A percentile compares a stretch with the other conserved stretches of the same genome.
Conservation (phyloP, 495 filamentous ascomycete species). For the Penicillium chermesinum region DNA sequence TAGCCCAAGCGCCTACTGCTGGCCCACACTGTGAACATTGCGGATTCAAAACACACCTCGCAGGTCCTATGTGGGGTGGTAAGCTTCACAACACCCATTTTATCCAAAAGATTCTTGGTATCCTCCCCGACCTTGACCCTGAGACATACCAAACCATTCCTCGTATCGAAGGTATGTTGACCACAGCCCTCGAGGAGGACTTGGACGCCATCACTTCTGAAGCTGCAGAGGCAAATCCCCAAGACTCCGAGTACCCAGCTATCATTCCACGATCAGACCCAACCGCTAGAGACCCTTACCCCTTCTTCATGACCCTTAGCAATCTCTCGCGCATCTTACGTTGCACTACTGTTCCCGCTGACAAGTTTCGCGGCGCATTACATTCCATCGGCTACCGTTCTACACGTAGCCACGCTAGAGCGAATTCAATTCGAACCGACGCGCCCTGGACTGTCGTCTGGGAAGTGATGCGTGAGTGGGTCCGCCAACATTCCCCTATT, state of each 20-base stretch:
- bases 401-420: conserved; percentile 78
- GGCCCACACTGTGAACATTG: conserved; percentile 70
- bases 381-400: conserved; percentile 71
- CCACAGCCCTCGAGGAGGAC: conserved; percentile 75
- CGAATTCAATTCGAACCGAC: conserved; percentile 85
- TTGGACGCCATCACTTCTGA: conserved; percentile 16
- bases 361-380: conserved; percentile 73
- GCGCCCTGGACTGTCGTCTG: conserved; percentile 85
- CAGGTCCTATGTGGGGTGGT: conserved; percentile 92
- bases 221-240: conserved; percentile 1
- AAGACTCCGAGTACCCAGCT: conserved; percentile 21
- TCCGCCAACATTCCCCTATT: conserved; percentile 66
- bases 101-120: conserved; percentile 66
- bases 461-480: conserved; percentile 93
- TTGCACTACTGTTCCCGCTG: conserved; percentile 66
- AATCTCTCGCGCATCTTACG: conserved; percentile 67
- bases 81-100: conserved; percentile 80
- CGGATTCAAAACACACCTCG: conserved; percentile 76
- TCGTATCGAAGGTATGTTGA: conserved; percentile 87
- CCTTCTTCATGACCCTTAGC: conserved; percentile 82
- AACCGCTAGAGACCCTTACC: conserved; percentile 58
- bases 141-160: conserved; percentile 69
- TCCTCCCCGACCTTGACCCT: conserved; percentile 55
- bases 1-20: conserved; percentile 62
- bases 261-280: conserved; percentile 45